Evolutionary conservation across 495 filamentous ascomycete species (phyloP), one percentile per base, ranked within the genome.

Genomic region (Wilcoxina mikolae): DNA sequence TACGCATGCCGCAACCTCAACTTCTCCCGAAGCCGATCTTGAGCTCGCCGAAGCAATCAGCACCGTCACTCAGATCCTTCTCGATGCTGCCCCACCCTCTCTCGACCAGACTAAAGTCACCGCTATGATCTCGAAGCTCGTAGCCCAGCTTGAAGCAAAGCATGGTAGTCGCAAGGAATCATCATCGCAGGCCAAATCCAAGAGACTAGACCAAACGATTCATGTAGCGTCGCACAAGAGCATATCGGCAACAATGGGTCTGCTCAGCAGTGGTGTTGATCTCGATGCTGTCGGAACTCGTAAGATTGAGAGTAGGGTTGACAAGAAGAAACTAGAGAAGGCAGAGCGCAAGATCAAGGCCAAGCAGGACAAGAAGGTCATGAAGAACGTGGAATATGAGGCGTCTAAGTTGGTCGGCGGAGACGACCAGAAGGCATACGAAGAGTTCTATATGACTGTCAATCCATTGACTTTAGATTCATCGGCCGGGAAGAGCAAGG

Each of bases 391-490:
- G 53, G 83, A 91, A 67, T 99, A 99, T 66, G 93, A 99, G 70
- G 85, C 93, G 17, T 99, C 91, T 3, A 79, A 82, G 58, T 74
- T 99, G 56, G 75, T 99, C 60, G 78, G 86, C 67, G 75, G 85
- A 3, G 80, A 85, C 58, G 78, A 85, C 58, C 72, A 88, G n/a
- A 82, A 94, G 76, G 86, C 85, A 3, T 99, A 99, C 68, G 91
- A 99, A 68, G 93, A 99, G 66, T 96, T 99, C 72, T 99, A 88
- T 75, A 96, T 99, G 91, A 79, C 84, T 38, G 91, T 99, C 72
- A 99, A 99, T 68, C 91, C 91, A 38, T 74, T 99, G 39, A 91
- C 95, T 62, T 60, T 96, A 57, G 70, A 78, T n/a, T 71, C 68
- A 29, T 61, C 73, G 51, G 69, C 70, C 41, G 64, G 69, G 33